These are phyloP conservation scores for Tolypocladium album DNA, from an alignment of 2,329 filamentous ascomycete species.

Conservation along the genomic window DNA sequence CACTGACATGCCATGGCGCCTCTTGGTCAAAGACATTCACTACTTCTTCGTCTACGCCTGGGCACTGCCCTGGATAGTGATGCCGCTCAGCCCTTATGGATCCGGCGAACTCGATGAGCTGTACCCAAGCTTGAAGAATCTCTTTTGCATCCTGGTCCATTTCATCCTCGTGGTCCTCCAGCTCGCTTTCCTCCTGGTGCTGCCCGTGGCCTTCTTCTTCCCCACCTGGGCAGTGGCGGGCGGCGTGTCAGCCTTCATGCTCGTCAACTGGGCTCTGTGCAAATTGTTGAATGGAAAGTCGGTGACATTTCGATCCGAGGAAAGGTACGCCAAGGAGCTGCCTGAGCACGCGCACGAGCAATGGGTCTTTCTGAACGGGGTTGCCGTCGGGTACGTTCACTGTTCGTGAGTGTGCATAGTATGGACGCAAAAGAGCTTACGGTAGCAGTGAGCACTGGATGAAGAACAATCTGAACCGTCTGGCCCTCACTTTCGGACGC, in stretches of 20 bases:
- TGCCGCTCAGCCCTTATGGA: slow-evolving; percentile 41
- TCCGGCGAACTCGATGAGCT: slow-evolving; percentile 54
- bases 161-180: slow-evolving; percentile 48
- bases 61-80: slow-evolving; percentile 50
- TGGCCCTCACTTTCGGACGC: slow-evolving; percentile 62
- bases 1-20: slow-evolving; percentile 42
- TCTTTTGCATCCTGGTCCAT: slow-evolving; percentile 48
- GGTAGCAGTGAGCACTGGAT: slow-evolving; percentile 51
- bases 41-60: slow-evolving; percentile 44
- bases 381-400: slow-evolving; percentile 45
- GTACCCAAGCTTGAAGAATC: slow-evolving; percentile 44
- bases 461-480: slow-evolving; percentile 57
- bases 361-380: slow-evolving; percentile 75
- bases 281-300: slow-evolving; percentile 37
- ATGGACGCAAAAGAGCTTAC: neutral
- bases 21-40: slow-evolving; percentile 41
- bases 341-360: slow-evolving; percentile 50
- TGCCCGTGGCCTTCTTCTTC: slow-evolving; percentile 39
- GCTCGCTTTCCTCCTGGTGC: slow-evolving; percentile 43
- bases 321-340: slow-evolving; percentile 36
- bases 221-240: slow-evolving; percentile 36
- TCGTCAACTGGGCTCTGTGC: slow-evolving; percentile 41
- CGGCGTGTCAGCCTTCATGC: slow-evolving; percentile 31
- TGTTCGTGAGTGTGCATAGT: too few relatives aligned
- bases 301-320: slow-evolving; percentile 39